These are phyloP conservation scores for Cicer pinnatifidum DNA, from an alignment of 306 rosid species.

Conservation along the genomic window DNA sequence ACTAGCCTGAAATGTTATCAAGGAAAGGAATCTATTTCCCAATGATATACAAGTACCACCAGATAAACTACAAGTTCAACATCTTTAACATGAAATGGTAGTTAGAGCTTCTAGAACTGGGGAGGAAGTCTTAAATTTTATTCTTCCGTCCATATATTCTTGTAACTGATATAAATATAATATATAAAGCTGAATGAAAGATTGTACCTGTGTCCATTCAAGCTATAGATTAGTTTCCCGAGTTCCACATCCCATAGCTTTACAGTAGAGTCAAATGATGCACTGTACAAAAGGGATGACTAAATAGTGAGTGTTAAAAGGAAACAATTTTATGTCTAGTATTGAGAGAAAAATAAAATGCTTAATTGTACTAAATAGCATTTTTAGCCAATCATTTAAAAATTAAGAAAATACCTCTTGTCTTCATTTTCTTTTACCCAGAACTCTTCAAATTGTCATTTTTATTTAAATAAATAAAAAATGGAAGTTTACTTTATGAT, in stretches of 20 bases:
- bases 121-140: background rate
- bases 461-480: too few relatives aligned
- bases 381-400: background rate
- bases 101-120: background rate
- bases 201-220: slow-evolving; percentile 82
- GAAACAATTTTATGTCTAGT: background rate
- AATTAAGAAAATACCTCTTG: background rate
- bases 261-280: slow-evolving; percentile 89
- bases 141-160: background rate
- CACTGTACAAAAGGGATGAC: slow-evolving; percentile 57
- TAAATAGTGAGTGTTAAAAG: slow-evolving; percentile 6
- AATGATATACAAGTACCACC: background rate
- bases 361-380: background rate
- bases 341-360: background rate
- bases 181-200: background rate
- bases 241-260: slow-evolving; percentile 85
- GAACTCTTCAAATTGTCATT: background rate
- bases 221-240: slow-evolving; percentile 74
- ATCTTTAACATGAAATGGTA: background rate
- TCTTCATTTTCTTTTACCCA: background rate
- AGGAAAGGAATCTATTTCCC: background rate
- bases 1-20: background rate
- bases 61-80: slow-evolving; percentile 10
- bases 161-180: background rate
- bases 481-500: background rate